Conservation (phyloP, 2,329 filamentous ascomycete species). For the Aspergillus sp. region DNA sequence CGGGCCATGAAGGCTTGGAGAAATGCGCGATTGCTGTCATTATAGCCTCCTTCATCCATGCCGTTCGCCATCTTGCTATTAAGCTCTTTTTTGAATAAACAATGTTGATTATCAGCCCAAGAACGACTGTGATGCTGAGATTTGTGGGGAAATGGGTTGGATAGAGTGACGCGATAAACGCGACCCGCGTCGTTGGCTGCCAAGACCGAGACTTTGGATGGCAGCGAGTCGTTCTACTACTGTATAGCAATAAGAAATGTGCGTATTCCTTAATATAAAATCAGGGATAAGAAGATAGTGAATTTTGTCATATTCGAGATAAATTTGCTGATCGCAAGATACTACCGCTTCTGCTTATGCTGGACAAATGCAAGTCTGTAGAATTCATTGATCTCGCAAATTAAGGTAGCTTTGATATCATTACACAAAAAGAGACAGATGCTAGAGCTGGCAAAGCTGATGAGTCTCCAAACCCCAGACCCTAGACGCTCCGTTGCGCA, state of each 20-base stretch:
- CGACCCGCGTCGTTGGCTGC: constrained; percentile 8
- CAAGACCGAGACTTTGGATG: constrained; percentile 2
- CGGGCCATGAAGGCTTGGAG: constrained; percentile 81
- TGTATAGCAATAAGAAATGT: neutral
- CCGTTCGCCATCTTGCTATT: constrained; percentile 9
- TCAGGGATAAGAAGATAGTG: neutral
- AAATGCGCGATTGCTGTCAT: constrained; percentile 77
- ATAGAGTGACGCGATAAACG: constrained; percentile 7
- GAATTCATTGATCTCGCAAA: neutral
- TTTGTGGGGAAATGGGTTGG: neutral
- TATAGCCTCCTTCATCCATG: constrained; percentile 36
- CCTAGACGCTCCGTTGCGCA: constrained; percentile 12
- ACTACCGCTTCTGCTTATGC: no score
- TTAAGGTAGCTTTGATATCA: neutral
- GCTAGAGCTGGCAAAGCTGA: constrained; percentile 5
- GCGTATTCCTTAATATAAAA: neutral
- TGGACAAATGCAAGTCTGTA: neutral
- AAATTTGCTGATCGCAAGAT: no score
- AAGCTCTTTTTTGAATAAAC: neutral
- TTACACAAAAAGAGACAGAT: neutral
- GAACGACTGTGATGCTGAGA: neutral
- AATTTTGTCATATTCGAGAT: no score
- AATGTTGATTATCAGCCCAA: neutral
- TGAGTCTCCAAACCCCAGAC: constrained; percentile 10
- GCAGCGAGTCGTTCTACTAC: no score